Base-by-base conservation (phyloP, 2,329 filamentous ascomycete genomes). In the Curvularia eragrostidis region DNA sequence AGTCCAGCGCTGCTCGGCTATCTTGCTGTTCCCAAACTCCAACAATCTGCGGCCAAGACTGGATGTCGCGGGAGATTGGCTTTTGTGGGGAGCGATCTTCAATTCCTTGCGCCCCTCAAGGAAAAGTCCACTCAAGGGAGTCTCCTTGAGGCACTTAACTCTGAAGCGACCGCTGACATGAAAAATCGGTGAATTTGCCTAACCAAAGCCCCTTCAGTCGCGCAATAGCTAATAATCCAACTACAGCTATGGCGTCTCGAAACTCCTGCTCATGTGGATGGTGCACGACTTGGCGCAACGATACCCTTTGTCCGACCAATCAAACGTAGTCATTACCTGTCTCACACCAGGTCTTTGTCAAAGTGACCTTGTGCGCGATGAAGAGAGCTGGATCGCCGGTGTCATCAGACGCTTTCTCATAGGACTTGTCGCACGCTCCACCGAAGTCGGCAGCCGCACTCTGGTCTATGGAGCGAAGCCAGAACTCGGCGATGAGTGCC, bases 51-150 rank as follows among this genome's bases (percentile, higher is more conserved):
- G 12, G 49, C 56, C 18, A 56, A 51, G 9, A 65, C 56, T 21
- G 56, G 56, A 3, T 50, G 43, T 7, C 52, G 52, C 2, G 65
- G 64, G 6, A 55, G 68, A n/a, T 46, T 77, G 26, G 59, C 59
- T 5, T 64, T 76, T 47, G 71, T 75, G 0, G 66, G 68, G 3
- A 67, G 62, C n/a, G 72, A 74, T 19, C 24, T 68, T n/a, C 65
- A 71, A 18, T 66, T 65, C 41, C 44, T 63, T 5, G 72, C 72
- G 3, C 54, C 65, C 23, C 61, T 67, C 7, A 58, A 52, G 9
- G 69, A 75, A 34, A 38, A 59, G 49, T 10, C 21, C 21, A 9
- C 34, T 13, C 28, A 28, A 21, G 38, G 68, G 38, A 34, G 54
- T 9, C 49, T 76, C 12, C 64, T 75, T 1, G 65, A 59, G 6